A percentile compares a stretch with the other conserved stretches of the same genome.
Evolutionary conservation across 306 rosid species (phyloP).

Genomic region (Cicer pinnatifidum): DNA sequence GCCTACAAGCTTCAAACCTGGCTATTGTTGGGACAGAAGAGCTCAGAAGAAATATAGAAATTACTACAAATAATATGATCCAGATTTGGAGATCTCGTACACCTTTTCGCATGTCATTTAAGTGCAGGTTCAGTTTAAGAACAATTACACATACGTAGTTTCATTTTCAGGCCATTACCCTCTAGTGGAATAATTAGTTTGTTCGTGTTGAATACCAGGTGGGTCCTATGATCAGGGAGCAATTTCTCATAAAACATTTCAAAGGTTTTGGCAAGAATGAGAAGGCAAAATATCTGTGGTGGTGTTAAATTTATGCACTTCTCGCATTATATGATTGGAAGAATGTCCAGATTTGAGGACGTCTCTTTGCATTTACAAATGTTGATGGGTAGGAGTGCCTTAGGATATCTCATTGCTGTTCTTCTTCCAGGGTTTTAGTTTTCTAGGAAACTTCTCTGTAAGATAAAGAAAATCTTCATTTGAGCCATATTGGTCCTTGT

Average conservation of each 20-base stretch:
- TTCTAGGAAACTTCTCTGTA: slow-evolving; percentile 29
- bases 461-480: slow-evolving; percentile 13
- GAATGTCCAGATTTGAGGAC: slow-evolving; percentile 18
- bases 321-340: slow-evolving; percentile 6
- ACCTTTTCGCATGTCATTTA: background rate
- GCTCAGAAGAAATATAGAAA: background rate
- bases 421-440: background rate
- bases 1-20: background rate
- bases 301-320: background rate
- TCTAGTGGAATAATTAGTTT: slow-evolving; percentile 6
- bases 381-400: slow-evolving; percentile 12
- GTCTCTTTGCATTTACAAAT: background rate
- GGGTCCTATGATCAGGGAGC: background rate
- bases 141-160: slow-evolving; percentile 1
- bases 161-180: slow-evolving; percentile 7
- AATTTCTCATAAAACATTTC: slow-evolving; percentile 1
- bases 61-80: background rate
- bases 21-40: background rate
- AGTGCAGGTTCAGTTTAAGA: background rate
- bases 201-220: background rate
- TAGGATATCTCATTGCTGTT: background rate
- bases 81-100: background rate
- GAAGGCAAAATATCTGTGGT: background rate
- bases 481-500: background rate
- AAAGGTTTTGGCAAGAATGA: slow-evolving; percentile 5